Evolutionary conservation across 2,329 filamentous ascomycete species (phyloP).

Genomic region (Harringtonia lauricola): DNA sequence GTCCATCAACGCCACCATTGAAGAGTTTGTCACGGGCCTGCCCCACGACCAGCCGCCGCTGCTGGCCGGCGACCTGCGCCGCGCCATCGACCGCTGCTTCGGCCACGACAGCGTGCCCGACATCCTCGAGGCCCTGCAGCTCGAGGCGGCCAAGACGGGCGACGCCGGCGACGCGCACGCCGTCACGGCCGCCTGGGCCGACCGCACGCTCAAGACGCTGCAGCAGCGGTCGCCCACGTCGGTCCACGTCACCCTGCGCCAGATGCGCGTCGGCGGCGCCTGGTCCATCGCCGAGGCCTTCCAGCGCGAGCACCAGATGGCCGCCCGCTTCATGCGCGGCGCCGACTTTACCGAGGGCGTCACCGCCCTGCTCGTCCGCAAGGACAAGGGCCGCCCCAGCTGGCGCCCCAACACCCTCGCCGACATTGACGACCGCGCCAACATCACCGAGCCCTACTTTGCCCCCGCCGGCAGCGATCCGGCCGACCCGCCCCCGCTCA

Average conservation of each 20-base stretch:
- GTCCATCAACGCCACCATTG: slow-evolving; percentile 76
- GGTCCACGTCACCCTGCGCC: slow-evolving; percentile 71
- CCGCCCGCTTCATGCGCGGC: slow-evolving; percentile 78
- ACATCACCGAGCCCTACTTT: slow-evolving; percentile 61
- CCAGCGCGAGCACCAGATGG: slow-evolving; percentile 74
- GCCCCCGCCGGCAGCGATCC: slow-evolving; percentile 23
- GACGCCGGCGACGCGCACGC: slow-evolving; percentile 62
- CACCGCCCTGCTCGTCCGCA: slow-evolving; percentile 65
- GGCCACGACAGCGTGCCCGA: slow-evolving; percentile 52
- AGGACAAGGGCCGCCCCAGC: slow-evolving; percentile 44
- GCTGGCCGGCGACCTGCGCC: slow-evolving; percentile 59
- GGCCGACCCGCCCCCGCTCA: slow-evolving; percentile 33
- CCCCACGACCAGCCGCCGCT: slow-evolving; percentile 61
- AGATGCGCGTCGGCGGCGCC: slow-evolving; percentile 62
- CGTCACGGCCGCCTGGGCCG: slow-evolving; percentile 60
- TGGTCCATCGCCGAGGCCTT: slow-evolving; percentile 86
- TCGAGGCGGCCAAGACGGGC: slow-evolving; percentile 40
- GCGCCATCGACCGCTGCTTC: slow-evolving; percentile 80
- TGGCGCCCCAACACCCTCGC: slow-evolving; percentile 69
- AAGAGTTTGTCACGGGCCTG: slow-evolving; percentile 81
- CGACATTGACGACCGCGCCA: slow-evolving; percentile 45
- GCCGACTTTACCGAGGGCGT: slow-evolving; percentile 90
- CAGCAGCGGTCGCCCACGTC: slow-evolving; percentile 72
- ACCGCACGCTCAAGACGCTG: slow-evolving; percentile 65
- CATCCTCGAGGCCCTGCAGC: slow-evolving; percentile 58